Percentiles rank a stretch among this genome's conserved stretches.
Conservation (phyloP, 1,284 basidiomycete genomes). For the Ustilago shanxiensis region DNA sequence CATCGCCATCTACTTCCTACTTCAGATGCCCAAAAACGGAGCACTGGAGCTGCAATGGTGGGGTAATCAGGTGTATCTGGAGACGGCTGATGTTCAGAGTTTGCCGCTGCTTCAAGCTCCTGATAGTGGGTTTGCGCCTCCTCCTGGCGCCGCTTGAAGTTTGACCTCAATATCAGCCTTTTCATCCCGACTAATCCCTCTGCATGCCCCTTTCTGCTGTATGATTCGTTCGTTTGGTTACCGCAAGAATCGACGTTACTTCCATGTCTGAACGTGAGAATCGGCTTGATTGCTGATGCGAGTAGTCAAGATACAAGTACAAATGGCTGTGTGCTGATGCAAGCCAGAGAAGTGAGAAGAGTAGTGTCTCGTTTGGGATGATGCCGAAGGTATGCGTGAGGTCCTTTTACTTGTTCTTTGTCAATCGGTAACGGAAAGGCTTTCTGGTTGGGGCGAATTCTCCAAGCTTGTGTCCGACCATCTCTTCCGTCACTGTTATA, state of each 20-base stretch:
- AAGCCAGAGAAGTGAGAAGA: not conserved
- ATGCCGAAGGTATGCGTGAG: not conserved
- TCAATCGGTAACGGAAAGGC: constrained; percentile 71
- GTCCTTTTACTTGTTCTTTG: constrained; percentile 66
- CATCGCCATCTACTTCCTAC: constrained; percentile 43
- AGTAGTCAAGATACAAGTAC: constrained; percentile 46
- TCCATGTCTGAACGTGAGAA: constrained; percentile 1
- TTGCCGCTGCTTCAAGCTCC: constrained; percentile 22
- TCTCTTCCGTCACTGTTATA: constrained; percentile 89
- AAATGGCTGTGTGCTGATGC: constrained; percentile 11
- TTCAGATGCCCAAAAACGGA: constrained; percentile 47
- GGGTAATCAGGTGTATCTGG: constrained; percentile 62
- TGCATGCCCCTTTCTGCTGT: too few species aligned
- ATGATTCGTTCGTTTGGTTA: too few species aligned
- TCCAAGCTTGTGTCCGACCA: constrained; percentile 98
- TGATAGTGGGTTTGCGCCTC: constrained; percentile 32
- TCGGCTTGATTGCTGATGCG: not conserved
- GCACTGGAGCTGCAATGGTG: constrained; percentile 54
- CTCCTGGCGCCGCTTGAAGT: constrained; percentile 23
- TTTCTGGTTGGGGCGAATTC: constrained; percentile 90
- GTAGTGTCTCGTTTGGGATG: not conserved
- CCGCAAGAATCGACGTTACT: not conserved
- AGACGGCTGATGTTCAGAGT: constrained; percentile 44
- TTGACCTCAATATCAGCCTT: not conserved
- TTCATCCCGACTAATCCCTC: not conserved